Percentiles rank a stretch among this genome's conserved stretches.
phyloP scores from a whole-genome alignment of 345 rosid genomes.

The Gossypium australe region DNA sequence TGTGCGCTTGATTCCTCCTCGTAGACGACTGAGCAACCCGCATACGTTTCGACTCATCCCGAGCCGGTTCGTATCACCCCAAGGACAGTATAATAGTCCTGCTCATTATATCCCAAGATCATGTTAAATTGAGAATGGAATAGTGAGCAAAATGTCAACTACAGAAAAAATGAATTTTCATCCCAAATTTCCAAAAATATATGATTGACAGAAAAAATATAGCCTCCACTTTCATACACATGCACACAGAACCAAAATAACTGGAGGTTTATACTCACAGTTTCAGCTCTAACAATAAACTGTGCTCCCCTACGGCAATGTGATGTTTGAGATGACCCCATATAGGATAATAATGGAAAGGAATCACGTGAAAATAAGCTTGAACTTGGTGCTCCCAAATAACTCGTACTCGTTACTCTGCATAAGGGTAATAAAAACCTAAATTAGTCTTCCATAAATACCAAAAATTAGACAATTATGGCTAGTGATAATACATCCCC shows the following conservation, averaged over 20 bases:
- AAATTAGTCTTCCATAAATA: constrained; percentile 3
- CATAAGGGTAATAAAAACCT: constrained; percentile 13
- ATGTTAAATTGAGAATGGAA: constrained; percentile 9
- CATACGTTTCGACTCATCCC: no score
- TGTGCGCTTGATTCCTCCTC: no score
- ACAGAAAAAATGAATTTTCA: not conserved
- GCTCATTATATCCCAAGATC: not conserved
- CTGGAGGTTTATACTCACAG: constrained; percentile 47
- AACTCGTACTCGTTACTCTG: constrained; percentile 38
- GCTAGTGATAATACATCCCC: not conserved
- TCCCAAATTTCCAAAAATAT: not conserved
- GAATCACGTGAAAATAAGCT: constrained; percentile 59
- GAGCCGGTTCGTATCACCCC: no score
- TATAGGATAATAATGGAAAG: constrained; percentile 36
- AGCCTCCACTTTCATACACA: not conserved
- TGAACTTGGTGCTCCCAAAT: constrained; percentile 56
- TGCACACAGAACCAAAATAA: not conserved
- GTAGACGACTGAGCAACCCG: no score
- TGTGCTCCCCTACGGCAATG: not conserved
- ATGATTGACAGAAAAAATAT: not conserved
- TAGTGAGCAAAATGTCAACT: not conserved
- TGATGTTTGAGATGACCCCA: not conserved
- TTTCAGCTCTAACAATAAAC: constrained; percentile 73
- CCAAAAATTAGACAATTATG: not conserved
- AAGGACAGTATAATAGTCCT: constrained; percentile 90